Percentiles rank a stretch among this genome's conserved stretches.
phyloP scores from a whole-genome alignment of 2,329 filamentous ascomycete species.

The Paecilomyces dactylethromorphus region DNA sequence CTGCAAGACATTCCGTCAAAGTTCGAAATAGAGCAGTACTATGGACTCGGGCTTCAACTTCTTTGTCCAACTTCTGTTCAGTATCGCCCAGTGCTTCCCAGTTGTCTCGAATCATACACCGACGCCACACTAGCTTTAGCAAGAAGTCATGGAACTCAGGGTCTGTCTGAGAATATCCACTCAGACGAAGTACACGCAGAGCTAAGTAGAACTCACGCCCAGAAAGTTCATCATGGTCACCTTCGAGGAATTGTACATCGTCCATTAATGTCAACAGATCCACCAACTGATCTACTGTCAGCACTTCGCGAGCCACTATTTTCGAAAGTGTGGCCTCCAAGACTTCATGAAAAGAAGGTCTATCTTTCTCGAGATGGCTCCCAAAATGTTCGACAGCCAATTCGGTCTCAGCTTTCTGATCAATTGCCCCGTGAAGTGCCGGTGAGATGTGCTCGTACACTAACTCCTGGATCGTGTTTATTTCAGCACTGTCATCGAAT shows the following conservation, averaged over 20 bases:
- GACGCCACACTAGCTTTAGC: conserved; percentile 72
- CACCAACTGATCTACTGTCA: conserved; percentile 50
- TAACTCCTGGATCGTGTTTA: conserved; percentile 73
- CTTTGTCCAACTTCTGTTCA: conserved; percentile 62
- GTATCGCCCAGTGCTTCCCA: conserved; percentile 78
- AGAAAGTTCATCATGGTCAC: conserved; percentile 45
- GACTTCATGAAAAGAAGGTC: conserved; percentile 61
- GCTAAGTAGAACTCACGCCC: conserved; percentile 68
- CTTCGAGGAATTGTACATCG: conserved; percentile 36
- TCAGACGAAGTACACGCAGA: conserved; percentile 50
- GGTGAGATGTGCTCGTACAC: conserved; percentile 66
- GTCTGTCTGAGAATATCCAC: conserved; percentile 50
- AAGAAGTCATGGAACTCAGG: conserved; percentile 50
- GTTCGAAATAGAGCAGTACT: conserved; percentile 65
- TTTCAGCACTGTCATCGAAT: conserved; percentile 58
- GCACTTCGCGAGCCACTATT: conserved; percentile 64
- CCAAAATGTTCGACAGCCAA: conserved; percentile 65
- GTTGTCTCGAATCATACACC: conserved; percentile 75
- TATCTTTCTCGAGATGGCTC: conserved; percentile 49
- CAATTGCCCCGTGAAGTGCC: conserved; percentile 65
- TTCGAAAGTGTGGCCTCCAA: conserved; percentile 65
- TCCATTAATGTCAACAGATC: conserved; percentile 72
- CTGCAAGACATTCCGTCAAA: conserved; percentile 56
- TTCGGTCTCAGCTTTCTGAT: conserved; percentile 70
- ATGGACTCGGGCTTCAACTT: conserved; percentile 57